Evolutionary conservation across 139 green algal species (phyloP).

Genomic region (Parachlorella kessleri): DNA sequence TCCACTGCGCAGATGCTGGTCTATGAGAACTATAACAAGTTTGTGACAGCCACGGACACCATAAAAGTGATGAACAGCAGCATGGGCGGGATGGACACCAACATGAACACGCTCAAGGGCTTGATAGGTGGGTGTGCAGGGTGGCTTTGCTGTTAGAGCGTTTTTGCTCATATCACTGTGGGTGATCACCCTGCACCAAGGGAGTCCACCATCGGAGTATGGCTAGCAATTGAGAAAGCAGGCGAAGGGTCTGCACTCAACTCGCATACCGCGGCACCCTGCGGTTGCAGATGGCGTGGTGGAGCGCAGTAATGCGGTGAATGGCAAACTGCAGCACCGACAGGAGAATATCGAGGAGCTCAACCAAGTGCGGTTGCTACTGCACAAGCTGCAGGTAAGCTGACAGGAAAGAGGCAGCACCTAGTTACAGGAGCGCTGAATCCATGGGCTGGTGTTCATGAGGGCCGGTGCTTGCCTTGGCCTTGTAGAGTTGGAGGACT

Average conservation of each 20-base stretch:
- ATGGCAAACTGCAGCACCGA: conserved; percentile 79
- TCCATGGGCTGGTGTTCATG: too few relatives aligned
- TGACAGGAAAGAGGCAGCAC: too few relatives aligned
- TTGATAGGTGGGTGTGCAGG: conserved; percentile 13
- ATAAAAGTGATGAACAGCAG: conserved; percentile 74
- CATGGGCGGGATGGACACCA: conserved; percentile 70
- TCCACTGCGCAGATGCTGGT: conserved; percentile 86
- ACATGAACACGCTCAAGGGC: conserved; percentile 12
- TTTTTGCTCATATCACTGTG: background rate
- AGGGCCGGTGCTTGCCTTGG: too few relatives aligned
- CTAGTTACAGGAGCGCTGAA: too few relatives aligned
- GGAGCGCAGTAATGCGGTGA: conserved; percentile 72
- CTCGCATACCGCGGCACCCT: too few relatives aligned
- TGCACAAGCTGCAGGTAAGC: conserved; percentile 83
- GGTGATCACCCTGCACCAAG: too few relatives aligned
- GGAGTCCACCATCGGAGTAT: too few relatives aligned
- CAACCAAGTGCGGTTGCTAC: conserved; percentile 71
- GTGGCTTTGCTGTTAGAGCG: background rate
- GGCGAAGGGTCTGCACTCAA: too few relatives aligned
- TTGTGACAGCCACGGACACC: conserved; percentile 97
- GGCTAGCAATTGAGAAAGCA: too few relatives aligned
- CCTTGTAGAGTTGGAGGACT: too few relatives aligned
- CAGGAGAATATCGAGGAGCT: conserved; percentile 88
- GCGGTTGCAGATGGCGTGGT: conserved; percentile 65
- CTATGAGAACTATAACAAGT: conserved; percentile 99